Evolutionary conservation across 306 rosid species (phyloP), one percentile per base, ranked within the genome.

Genomic region (Fragaria nilgerrensis): DNA sequence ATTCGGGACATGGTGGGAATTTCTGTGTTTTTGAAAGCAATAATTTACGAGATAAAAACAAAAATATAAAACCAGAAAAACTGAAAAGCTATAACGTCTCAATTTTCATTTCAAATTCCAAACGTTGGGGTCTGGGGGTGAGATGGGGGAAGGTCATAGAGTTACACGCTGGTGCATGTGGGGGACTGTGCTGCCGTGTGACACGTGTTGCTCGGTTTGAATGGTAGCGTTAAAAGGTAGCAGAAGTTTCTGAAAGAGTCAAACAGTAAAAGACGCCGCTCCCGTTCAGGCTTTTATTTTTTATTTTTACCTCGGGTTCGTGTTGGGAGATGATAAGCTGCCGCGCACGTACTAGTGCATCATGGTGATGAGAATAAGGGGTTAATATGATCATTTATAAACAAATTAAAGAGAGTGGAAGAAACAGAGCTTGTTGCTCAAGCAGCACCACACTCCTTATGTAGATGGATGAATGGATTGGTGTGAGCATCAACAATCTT

Each of bases 31-130:
- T 22, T 56, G 5, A 10, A 53, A 16, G 56, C 19, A 27, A 58
- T 58, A 5, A 47, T 66, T 8, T 34, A 67, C 8, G 71, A 79
- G 83, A 83, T 43, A 43, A 75, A 66, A 82, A 29, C 16, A 10
- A 66, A 14, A 64, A 48, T 59, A 12, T 0, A 73, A 8, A 53
- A 43, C 47, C 16, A 4, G 1, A n/a, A 9, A 34, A 64, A 16
- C 1, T 3, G 4, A 65, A 83, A 86, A 73, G 22, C 81, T 79
- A 13, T 71, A 93, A 91, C 98, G 98, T 93, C 98, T 90, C 93
- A 44, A 71, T 71, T 5, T 71, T 4, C 73, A 81, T 83, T 93
- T 41, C 97, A 91, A 93, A 93, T 87, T 93, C 92, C 87, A 79
- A 88, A 87, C 78, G 81, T 65, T 29, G 69, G 50, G 77, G 59